These are phyloP conservation scores for Exophiala viscosa DNA, from an alignment of 2,329 filamentous ascomycete species.

Conservation along the genomic window DNA sequence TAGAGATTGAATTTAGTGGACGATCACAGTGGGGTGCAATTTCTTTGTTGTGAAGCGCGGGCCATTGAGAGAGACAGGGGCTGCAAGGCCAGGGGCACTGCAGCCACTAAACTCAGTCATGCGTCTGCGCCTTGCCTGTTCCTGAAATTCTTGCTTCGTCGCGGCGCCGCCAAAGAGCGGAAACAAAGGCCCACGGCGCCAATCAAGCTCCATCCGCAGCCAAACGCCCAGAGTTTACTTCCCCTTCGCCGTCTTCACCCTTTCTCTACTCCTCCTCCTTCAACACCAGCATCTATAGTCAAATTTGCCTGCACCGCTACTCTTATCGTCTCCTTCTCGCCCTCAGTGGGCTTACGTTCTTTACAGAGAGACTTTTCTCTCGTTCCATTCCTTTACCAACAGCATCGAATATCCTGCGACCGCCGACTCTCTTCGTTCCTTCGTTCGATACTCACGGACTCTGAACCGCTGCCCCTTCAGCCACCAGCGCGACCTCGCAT, in stretches of 20 bases:
- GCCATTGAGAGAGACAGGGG: constrained; percentile 4
- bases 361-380: constrained; percentile 30
- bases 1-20: constrained; percentile 13
- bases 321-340: constrained; percentile 23
- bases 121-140: constrained; percentile 14
- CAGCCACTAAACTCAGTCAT: not conserved
- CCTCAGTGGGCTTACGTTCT: constrained; percentile 27
- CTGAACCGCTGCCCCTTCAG: constrained; percentile 8
- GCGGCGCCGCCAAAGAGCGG: too few relatives aligned
- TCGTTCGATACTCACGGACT: constrained; percentile 4
- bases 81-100: not conserved
- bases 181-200: not conserved
- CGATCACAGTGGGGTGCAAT: constrained; percentile 21
- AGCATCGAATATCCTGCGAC: constrained; percentile 20
- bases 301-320: constrained; percentile 17
- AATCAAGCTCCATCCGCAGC: not conserved
- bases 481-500: constrained; percentile 6
- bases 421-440: constrained; percentile 11
- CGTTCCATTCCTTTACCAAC: constrained; percentile 29
- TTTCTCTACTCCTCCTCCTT: not conserved
- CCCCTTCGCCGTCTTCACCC: constrained; percentile 6
- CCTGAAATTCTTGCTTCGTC: constrained; percentile 6
- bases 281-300: constrained; percentile 1
- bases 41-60: constrained; percentile 14
- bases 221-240: constrained; percentile 12